These are phyloP conservation scores for Phytophthora fragariae DNA, from an alignment of 352 stramenopile genomes.

Conservation along the genomic window DNA sequence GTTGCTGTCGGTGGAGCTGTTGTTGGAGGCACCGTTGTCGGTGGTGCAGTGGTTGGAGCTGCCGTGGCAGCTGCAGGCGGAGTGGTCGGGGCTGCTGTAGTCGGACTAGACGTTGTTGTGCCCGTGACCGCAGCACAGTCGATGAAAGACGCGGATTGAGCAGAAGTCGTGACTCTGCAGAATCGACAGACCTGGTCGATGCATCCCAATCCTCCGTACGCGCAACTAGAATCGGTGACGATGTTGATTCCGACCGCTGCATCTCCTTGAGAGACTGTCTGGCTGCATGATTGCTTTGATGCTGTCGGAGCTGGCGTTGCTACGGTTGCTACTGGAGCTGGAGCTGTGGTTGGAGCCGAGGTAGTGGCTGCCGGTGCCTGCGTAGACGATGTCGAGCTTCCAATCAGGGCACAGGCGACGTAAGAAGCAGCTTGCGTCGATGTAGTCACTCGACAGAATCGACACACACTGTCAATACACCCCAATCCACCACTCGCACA, in stretches of 20 bases:
- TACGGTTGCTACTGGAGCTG: not conserved
- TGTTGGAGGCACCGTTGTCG: slow-evolving; percentile 3
- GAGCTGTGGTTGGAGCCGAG: slow-evolving; percentile 2
- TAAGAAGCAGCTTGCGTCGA: slow-evolving; percentile 35
- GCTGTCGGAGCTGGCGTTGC: slow-evolving; percentile 5
- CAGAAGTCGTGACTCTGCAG: slow-evolving; percentile 34
- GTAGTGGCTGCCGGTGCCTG: slow-evolving; percentile 7
- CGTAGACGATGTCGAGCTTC: not conserved
- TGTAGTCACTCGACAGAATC: slow-evolving; percentile 37
- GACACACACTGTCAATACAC: slow-evolving; percentile 44
- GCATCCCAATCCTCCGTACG: slow-evolving; percentile 38
- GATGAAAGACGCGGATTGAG: slow-evolving; percentile 33
- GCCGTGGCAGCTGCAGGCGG: not conserved
- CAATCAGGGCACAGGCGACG: slow-evolving; percentile 25
- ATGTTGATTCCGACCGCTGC: slow-evolving; percentile 42
- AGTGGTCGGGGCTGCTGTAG: slow-evolving; percentile 1
- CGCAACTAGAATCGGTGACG: slow-evolving; percentile 34
- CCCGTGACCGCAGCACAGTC: slow-evolving; percentile 32
- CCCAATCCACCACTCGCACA: slow-evolving; percentile 46
- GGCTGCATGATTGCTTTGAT: slow-evolving; percentile 24
- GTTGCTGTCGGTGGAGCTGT: slow-evolving; percentile 6
- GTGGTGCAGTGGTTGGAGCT: slow-evolving; percentile 1
- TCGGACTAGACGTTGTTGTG: slow-evolving; percentile 1
- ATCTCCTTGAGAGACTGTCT: slow-evolving; percentile 43
- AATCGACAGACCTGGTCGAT: slow-evolving; percentile 50